Base-by-base conservation (phyloP, 129 eudicot species). In the Smallanthus sonchifolius region DNA sequence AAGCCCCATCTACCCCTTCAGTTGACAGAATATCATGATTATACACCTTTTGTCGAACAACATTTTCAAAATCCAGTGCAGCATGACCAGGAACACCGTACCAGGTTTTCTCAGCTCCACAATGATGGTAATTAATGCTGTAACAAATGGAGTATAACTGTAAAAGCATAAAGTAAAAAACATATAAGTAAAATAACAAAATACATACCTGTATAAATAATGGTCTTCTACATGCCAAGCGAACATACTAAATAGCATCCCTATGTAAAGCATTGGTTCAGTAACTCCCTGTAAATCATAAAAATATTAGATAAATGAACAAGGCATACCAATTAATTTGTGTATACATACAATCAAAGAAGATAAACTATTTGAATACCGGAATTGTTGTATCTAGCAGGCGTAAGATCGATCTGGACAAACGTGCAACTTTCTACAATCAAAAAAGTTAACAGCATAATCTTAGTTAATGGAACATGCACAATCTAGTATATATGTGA, bases 141-240 rank as follows among this genome's bases (percentile, higher is more conserved):
- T 85, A 47, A 52, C 34, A 51, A 48, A 73, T 30, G n/a, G 28
- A 9, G 15, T 3, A 42, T 4, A 34, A 44, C 64, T 4, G 38
- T 16, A 37, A 61, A 55, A 64, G 71, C 49, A 65, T 73, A 30
- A 36, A 57, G 35, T 69, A 19, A 24, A 6, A 52, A 16, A 42
- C 16, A 51, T 48, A 49, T 4, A 28, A 15, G 39, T 11, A 40
- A 56, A 65, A 10, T 39, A 55, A 70, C 37, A 34, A 72, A 37
- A 44, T 49, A 51, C 19, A 48, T 83, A 93, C 98, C 98, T 94
- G 70, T 95, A 95, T 69, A 95, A 71, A 79, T 95, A 95, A 85
- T 95, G 99, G 87, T 95, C 99, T 80, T 95, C 99, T 79, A 95
- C 99, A 77, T 95, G 99, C 99, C 99, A 95, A 15, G 99, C 97